Base-by-base conservation (phyloP, 2,329 filamentous ascomycete species). In the Gnomoniopsis smithogilvyi region DNA sequence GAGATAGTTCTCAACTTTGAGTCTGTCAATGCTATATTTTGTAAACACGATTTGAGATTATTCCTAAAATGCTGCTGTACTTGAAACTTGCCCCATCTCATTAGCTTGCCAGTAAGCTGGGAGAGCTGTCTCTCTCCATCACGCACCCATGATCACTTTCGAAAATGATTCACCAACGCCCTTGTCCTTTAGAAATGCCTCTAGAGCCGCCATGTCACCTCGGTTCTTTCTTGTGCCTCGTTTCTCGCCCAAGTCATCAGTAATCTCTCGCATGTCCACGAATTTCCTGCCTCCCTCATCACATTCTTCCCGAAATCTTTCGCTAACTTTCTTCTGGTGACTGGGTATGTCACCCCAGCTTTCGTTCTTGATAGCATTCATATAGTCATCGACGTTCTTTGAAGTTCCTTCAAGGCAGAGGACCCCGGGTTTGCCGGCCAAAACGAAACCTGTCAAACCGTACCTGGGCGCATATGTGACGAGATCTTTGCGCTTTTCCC, bases 281-380 rank as follows among this genome's bases (percentile, higher is more conserved):
- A 88, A 81, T 3, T 77, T 78, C 21, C 80, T 70, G 33, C 60
- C 52, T 14, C 53, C 15, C 72, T 60, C 2, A 62, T 47, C 49
- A 3, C 65, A 67, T 1, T 66, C 65, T 66, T 84, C 80, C 1
- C 81, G 68, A 58, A 76, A 77, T 11, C 80, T 69, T 71, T 86
- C 84, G 66, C 79, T 84, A 41, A 86, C 83, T 64, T 86, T 86
- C 64, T 86, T 86, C 62, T 86, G 84, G 59, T 84, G 77, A 19
- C 80, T 76, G 0, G 84, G 84, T 6, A 86, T 86, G 67, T 86
- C 83, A 0, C 82, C 79, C 84, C 84, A 86, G 55, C 80, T 84
- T 64, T 85, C 80, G 6, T 82, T 86, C 69, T 85, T 85, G 71
- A 86, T 86, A 58, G 82, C 85, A 30, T 76, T 80, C 84, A 86